Evolutionary conservation across 257 asterid genomes (phyloP), one percentile per base, ranked within the genome.

Genomic region (Agastache rugosa): DNA sequence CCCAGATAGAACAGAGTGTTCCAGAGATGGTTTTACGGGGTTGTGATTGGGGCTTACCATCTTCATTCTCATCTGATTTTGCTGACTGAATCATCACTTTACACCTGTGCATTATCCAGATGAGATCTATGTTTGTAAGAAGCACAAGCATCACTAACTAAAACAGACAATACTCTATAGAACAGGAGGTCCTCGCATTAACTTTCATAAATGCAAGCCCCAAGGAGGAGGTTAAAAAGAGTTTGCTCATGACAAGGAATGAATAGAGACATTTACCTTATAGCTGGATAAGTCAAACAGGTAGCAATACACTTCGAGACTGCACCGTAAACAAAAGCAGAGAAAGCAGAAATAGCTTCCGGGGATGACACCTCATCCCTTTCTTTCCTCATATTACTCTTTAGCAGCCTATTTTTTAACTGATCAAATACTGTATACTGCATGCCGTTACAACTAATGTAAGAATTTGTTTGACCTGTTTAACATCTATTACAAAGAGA

Each of bases 371-470:
- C 62, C 3, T 63, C 77, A 31, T 77, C 85, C 29, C 67, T 53
- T 69, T 82, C 78, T 67, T 78, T 79, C 81, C 56, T 78, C 73
- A 63, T 76, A 63, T 84, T 82, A 63, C 68, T 80, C 84, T 80
- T 86, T 66, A 93, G 79, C 63, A 86, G 71, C 80, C 84, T 84
- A 53, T 79, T 85, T 75, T 93, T 93, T 51, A 93, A 79, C 81
- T 93, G 98, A 88, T 93, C 98, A 79, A 93, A 93, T 44, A 81
- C 93, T 0, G 98, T 93, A 79, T 89, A 93, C 98, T 93, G 92
- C 88, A 87, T 35, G 31, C 39, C 50, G 53, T 39, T 63, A 72
- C 20, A 79, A 50, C 60, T 78, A 51, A 54, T 35, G 44, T 81
- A 35, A 73, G 68, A 79, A 58, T 74, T 35, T 51, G 29, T 60